These are phyloP conservation scores for Geum urbanum DNA, from an alignment of 306 rosid genomes.

Conservation along the genomic window DNA sequence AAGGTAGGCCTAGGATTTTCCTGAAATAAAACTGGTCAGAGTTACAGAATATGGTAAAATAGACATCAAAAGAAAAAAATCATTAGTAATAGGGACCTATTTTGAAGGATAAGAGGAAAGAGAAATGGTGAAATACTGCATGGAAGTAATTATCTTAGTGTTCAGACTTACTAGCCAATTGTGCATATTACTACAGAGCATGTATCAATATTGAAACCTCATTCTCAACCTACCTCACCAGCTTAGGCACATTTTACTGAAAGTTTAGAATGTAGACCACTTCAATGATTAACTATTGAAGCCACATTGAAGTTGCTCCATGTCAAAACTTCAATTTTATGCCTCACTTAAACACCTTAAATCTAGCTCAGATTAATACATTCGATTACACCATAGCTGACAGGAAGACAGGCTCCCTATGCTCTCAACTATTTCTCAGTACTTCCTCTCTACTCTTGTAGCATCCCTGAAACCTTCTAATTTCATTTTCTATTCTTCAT, in stretches of 20 bases:
- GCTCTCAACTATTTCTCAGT: neutral
- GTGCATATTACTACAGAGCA: neutral
- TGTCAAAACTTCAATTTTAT: too few relatives aligned
- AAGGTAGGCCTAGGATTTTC: slow-evolving; percentile 75
- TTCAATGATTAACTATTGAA: neutral
- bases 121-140: neutral
- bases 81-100: neutral
- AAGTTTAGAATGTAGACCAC: neutral
- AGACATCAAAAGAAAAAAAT: neutral
- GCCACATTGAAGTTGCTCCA: neutral
- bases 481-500: neutral
- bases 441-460: neutral
- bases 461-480: neutral
- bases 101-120: neutral
- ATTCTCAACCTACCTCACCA: neutral
- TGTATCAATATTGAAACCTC: neutral
- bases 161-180: neutral
- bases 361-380: too few relatives aligned
- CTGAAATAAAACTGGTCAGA: slow-evolving; percentile 41
- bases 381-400: too few relatives aligned
- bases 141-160: neutral
- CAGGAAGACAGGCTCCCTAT: neutral
- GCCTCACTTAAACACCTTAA: too few relatives aligned
- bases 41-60: neutral
- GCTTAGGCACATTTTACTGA: neutral